Evolutionary conservation across 2,329 filamentous ascomycete genomes (phyloP).

Genomic region (Colletotrichum filicis): DNA sequence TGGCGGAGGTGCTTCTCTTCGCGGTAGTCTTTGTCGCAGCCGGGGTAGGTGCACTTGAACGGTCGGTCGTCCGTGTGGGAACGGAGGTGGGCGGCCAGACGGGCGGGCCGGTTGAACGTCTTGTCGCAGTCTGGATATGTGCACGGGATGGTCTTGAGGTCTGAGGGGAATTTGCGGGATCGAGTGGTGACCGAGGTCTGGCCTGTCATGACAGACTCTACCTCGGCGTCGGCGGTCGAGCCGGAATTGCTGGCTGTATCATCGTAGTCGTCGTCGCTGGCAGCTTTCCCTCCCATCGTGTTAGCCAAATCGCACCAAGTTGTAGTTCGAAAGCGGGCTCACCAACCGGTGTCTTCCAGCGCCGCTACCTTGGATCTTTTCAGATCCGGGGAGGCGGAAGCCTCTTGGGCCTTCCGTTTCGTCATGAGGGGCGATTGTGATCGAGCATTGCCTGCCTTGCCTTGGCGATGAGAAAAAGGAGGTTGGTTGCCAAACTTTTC

Average conservation of each 20-base stretch:
- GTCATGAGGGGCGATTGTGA: constrained; percentile 24
- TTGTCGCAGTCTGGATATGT: constrained; percentile 80
- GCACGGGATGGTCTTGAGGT: constrained; percentile 81
- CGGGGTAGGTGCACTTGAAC: constrained; percentile 75
- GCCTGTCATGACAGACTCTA: constrained; percentile 32
- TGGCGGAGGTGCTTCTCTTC: constrained; percentile 88
- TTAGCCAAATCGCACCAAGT: constrained; percentile 7
- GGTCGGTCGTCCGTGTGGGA: constrained; percentile 89
- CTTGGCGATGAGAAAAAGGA: background rate
- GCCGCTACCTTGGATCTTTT: constrained; percentile 23
- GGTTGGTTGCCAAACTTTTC: background rate
- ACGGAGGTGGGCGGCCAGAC: constrained; percentile 81
- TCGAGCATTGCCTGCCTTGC: constrained; percentile 25
- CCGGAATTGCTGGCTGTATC: constrained; percentile 34
- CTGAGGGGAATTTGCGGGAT: constrained; percentile 70
- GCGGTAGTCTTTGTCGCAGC: constrained; percentile 85
- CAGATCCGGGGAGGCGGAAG: background rate
- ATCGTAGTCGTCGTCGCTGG: constrained; percentile 34
- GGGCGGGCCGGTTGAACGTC: constrained; percentile 87
- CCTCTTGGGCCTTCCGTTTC: constrained; percentile 33
- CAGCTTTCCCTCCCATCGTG: background rate
- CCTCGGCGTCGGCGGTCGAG: constrained; percentile 31
- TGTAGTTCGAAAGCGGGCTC: background rate
- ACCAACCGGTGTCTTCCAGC: constrained; percentile 19
- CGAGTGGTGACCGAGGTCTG: constrained; percentile 34